Evolutionary conservation across 768 basidiomycete species (phyloP).

Genomic region (Hydnomerulius pinastri): DNA sequence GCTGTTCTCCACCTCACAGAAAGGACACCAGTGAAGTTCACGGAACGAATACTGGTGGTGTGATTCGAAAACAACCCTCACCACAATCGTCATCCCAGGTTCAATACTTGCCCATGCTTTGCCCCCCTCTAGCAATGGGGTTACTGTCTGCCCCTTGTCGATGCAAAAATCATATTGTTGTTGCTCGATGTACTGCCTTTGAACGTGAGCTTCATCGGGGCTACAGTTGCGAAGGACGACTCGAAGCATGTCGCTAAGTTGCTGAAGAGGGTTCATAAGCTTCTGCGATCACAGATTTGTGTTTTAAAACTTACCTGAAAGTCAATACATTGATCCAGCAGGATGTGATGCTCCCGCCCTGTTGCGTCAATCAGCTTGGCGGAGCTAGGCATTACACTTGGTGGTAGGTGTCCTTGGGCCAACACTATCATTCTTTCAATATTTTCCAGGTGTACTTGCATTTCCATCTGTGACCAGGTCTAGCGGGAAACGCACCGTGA

Average conservation of each 20-base stretch:
- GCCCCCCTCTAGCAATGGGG: background rate
- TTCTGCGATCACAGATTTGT: background rate
- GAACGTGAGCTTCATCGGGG: background rate
- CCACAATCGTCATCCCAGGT: background rate
- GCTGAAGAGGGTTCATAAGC: background rate
- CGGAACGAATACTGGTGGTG: background rate
- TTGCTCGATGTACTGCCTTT: background rate
- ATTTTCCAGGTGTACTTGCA: too few relatives aligned
- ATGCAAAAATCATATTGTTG: background rate
- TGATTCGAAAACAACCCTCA: conserved; percentile 1
- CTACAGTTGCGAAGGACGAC: background rate
- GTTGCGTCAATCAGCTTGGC: background rate
- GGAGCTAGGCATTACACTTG: background rate
- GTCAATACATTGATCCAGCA: background rate
- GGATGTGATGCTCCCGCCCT: background rate
- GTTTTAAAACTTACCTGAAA: background rate
- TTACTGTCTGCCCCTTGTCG: background rate
- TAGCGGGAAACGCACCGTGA: too few relatives aligned
- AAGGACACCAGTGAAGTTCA: background rate
- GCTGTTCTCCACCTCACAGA: background rate
- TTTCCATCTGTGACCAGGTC: too few relatives aligned
- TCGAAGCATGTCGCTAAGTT: background rate
- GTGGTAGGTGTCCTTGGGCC: background rate
- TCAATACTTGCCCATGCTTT: background rate
- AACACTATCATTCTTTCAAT: too few relatives aligned